Percentiles rank a stretch among this genome's conserved stretches.
These are phyloP conservation scores for Exophiala bonariae DNA, from an alignment of 2,329 filamentous ascomycete species.

Conservation along the genomic window DNA sequence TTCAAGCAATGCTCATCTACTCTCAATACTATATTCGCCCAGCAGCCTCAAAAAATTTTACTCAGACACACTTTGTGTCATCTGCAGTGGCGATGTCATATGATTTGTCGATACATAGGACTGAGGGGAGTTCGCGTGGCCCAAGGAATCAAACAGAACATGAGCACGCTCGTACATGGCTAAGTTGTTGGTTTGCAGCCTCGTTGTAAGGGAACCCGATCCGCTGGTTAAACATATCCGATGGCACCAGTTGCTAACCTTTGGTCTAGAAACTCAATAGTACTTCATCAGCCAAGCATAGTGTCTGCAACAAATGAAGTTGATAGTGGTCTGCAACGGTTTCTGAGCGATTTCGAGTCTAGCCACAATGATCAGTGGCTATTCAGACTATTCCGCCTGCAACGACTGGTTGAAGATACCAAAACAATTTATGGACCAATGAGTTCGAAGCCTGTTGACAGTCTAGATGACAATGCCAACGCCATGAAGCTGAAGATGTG, in stretches of 20 bases:
- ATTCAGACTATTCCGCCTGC: constrained; percentile 4
- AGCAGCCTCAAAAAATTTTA: neutral
- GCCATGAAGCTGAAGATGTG: constrained; percentile 6
- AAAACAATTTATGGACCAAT: neutral
- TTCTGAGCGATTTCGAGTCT: too few relatives aligned
- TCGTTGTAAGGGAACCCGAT: constrained; percentile 41
- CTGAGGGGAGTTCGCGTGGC: constrained; percentile 28
- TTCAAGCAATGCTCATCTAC: constrained; percentile 11
- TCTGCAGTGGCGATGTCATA: constrained; percentile 8
- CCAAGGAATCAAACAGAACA: constrained; percentile 5
- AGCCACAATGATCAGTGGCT: constrained; percentile 3
- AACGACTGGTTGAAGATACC: constrained; percentile 8
- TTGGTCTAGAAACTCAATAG: constrained; percentile 3
- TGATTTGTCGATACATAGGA: constrained; percentile 3
- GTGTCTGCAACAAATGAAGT: neutral
- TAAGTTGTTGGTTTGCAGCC: constrained; percentile 13
- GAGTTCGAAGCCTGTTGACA: neutral
- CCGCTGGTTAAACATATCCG: neutral
- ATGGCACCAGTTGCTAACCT: neutral
- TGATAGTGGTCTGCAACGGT: neutral
- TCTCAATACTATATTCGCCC: constrained; percentile 9
- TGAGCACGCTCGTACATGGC: constrained; percentile 6
- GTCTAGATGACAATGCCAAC: constrained; percentile 1
- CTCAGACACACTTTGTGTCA: constrained; percentile 6
- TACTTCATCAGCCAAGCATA: constrained; percentile 6